These are phyloP conservation scores for Ceratocystis colombiana DNA, from an alignment of 2,329 filamentous ascomycete species.

Conservation along the genomic window DNA sequence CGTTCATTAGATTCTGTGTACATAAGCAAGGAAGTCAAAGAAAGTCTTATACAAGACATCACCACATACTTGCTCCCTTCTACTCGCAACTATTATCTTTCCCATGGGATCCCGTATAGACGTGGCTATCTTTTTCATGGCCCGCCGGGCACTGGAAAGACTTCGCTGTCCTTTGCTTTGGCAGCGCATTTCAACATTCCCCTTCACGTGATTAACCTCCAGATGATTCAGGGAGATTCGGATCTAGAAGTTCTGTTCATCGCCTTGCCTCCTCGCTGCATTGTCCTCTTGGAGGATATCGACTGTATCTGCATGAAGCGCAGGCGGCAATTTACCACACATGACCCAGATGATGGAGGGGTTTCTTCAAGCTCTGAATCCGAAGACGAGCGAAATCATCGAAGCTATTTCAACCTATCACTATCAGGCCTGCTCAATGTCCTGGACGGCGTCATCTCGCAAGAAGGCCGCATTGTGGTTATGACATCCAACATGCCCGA, in stretches of 20 bases:
- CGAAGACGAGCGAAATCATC: constrained; percentile 39
- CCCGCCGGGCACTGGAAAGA: constrained; percentile 65
- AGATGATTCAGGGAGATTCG: constrained; percentile 43
- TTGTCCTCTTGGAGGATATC: constrained; percentile 30
- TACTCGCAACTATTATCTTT: constrained; percentile 63
- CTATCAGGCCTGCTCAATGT: constrained; percentile 72
- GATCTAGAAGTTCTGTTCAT: constrained; percentile 54
- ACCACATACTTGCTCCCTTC: constrained; percentile 66
- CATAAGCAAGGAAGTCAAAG: constrained; percentile 57
- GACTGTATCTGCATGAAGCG: constrained; percentile 28
- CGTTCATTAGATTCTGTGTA: constrained; percentile 67
- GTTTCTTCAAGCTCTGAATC: constrained; percentile 21
- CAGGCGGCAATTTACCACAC: constrained; percentile 23
- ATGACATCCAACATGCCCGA: constrained; percentile 76
- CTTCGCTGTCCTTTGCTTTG: constrained; percentile 54
- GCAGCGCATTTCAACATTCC: constrained; percentile 57
- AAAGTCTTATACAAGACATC: constrained; percentile 57
- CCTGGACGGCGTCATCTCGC: constrained; percentile 70
- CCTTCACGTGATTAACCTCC: constrained; percentile 53
- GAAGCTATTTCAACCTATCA: constrained; percentile 33
- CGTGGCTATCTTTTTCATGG: constrained; percentile 71
- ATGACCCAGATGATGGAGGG: constrained; percentile 12
- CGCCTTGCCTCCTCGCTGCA: constrained; percentile 27
- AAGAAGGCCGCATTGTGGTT: constrained; percentile 68
- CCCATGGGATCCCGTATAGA: constrained; percentile 63